A percentile compares a stretch with the other conserved stretches of the same genome.
Evolutionary conservation across 2,329 filamentous ascomycete genomes (phyloP).

Genomic region (Dendrostoma leiphaemia): DNA sequence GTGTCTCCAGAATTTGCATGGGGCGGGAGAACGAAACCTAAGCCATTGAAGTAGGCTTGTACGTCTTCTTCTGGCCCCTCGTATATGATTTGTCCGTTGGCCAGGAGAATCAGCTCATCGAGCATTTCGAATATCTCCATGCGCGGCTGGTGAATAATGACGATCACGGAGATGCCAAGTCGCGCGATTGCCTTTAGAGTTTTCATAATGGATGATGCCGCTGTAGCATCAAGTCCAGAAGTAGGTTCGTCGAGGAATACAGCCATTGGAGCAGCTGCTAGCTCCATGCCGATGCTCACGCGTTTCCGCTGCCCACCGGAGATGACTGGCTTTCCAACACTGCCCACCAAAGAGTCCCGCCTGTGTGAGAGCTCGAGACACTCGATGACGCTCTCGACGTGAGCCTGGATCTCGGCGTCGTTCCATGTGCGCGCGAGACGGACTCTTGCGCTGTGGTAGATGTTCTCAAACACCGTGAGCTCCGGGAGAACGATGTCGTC

Average conservation of each 20-base stretch:
- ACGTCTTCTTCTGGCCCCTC: slow-evolving; percentile 44
- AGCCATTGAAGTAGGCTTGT: slow-evolving; percentile 47
- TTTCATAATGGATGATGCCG: slow-evolving; percentile 54
- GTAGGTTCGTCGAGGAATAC: slow-evolving; percentile 55
- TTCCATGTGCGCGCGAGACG: slow-evolving; percentile 52
- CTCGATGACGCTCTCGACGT: slow-evolving; percentile 56
- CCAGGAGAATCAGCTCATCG: slow-evolving; percentile 54
- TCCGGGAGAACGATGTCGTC: slow-evolving; percentile 60
- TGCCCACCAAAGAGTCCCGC: slow-evolving; percentile 49
- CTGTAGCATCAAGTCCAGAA: slow-evolving; percentile 52
- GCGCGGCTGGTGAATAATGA: slow-evolving; percentile 60
- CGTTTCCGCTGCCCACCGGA: slow-evolving; percentile 56
- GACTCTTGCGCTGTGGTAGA: slow-evolving; percentile 56
- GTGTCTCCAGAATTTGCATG: slow-evolving; percentile 55
- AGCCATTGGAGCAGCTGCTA: slow-evolving; percentile 55
- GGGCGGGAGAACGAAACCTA: slow-evolving; percentile 50
- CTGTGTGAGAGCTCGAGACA: slow-evolving; percentile 53
- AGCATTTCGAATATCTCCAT: slow-evolving; percentile 57
- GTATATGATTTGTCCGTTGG: slow-evolving; percentile 54
- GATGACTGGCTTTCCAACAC: slow-evolving; percentile 48
- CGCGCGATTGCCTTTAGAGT: slow-evolving; percentile 52
- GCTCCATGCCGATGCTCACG: slow-evolving; percentile 58
- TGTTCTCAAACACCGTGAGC: slow-evolving; percentile 61
- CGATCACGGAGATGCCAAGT: slow-evolving; percentile 55
- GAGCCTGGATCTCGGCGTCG: slow-evolving; percentile 45